phyloP scores from a whole-genome alignment of 805 yeast genomes.

The Wickerhamiella allomyrinae region DNA sequence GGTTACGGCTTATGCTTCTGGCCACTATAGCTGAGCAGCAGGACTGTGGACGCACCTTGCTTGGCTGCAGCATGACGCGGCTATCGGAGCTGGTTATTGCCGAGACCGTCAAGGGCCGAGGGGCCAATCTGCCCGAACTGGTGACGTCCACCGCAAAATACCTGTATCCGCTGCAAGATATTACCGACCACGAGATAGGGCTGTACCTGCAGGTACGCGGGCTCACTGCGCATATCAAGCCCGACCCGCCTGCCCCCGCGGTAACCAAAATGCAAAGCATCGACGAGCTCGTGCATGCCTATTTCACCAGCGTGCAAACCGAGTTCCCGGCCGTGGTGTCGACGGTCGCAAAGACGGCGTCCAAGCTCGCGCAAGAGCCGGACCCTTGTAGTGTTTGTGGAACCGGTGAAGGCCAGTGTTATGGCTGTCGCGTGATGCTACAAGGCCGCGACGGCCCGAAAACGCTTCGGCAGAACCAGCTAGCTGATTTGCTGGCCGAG shows the following conservation, averaged over 20 bases:
- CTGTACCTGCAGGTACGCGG: slow-evolving; percentile 36
- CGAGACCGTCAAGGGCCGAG: slow-evolving; percentile 76
- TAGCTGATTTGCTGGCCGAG: slow-evolving; percentile 3
- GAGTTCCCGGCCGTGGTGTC: slow-evolving; percentile 83
- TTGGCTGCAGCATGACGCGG: slow-evolving; percentile 71
- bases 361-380: slow-evolving; percentile 35
- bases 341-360: slow-evolving; percentile 82
- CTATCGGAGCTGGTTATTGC: slow-evolving; percentile 70
- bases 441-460: not conserved
- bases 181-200: slow-evolving; percentile 51
- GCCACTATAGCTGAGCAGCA: slow-evolving; percentile 32
- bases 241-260: slow-evolving; percentile 21
- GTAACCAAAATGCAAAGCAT: slow-evolving; percentile 65
- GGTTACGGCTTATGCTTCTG: slow-evolving; percentile 36
- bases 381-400: slow-evolving; percentile 16
- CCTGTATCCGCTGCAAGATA: slow-evolving; percentile 62
- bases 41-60: slow-evolving; percentile 42
- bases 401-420: slow-evolving; percentile 9
- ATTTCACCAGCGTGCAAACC: slow-evolving; percentile 55
- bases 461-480: not conserved
- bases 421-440: slow-evolving; percentile 14
- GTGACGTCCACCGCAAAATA: slow-evolving; percentile 5
- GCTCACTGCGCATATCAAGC: slow-evolving; percentile 26
- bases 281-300: slow-evolving; percentile 60
- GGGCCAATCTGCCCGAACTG: slow-evolving; percentile 42